Evolutionary conservation across 192 early-diverging fungal genomes (phyloP).

Genomic region (Paraglomus brasilianum): DNA sequence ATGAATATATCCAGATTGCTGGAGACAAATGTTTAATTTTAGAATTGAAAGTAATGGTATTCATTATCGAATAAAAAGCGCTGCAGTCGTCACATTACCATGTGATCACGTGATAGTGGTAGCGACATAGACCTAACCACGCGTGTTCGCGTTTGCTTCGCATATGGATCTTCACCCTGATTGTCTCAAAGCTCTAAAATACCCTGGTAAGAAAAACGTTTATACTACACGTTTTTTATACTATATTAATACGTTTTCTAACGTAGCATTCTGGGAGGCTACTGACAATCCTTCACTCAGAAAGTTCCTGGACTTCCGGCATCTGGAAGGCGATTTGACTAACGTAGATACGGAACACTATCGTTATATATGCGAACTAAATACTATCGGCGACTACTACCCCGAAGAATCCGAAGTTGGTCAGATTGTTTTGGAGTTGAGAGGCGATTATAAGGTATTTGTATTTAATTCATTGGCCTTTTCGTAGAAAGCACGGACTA

Average conservation of each 20-base stretch:
- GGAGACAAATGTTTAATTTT: too few species aligned
- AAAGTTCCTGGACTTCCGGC: constrained; percentile 15
- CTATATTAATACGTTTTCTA: constrained; percentile 4
- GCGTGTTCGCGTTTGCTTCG: too few species aligned
- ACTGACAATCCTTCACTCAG: neutral
- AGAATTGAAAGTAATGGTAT: too few species aligned
- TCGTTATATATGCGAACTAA: neutral
- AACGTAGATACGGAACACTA: neutral
- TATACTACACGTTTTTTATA: constrained; percentile 4
- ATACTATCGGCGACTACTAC: constrained; percentile 7
- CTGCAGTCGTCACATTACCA: too few species aligned
- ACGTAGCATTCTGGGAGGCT: constrained; percentile 6
- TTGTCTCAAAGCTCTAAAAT: constrained; percentile 10
- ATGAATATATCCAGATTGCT: neutral
- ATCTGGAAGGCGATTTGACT: neutral
- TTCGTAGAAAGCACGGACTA: neutral
- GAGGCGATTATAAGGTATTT: neutral
- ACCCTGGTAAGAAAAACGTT: constrained; percentile 12
- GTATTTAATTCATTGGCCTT: neutral
- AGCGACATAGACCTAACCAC: too few species aligned
- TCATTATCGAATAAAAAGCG: too few species aligned
- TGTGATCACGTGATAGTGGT: too few species aligned
- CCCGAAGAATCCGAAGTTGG: neutral
- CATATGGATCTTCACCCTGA: constrained; percentile 6
- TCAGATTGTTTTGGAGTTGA: neutral